Conservation (phyloP, 2,329 filamentous ascomycete species). For the Exophiala viscosa region DNA sequence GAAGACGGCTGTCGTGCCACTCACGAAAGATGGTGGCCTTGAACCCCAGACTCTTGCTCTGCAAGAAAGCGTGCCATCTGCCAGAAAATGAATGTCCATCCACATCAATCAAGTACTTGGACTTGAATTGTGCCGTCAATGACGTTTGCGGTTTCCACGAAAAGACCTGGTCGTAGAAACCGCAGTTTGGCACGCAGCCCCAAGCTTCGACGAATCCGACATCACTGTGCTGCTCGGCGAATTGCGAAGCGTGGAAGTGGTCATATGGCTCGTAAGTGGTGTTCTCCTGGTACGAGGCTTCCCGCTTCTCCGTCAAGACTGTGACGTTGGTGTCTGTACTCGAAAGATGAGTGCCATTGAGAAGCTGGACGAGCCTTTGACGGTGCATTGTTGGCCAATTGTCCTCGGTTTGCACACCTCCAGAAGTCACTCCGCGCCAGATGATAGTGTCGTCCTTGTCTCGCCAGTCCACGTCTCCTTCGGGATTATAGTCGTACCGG, state of each 20-base stretch:
- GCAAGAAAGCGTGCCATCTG: slow-evolving; percentile 43
- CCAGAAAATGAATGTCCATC: slow-evolving; percentile 42
- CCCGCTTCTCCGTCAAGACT: slow-evolving; percentile 31
- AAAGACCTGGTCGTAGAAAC: slow-evolving; percentile 36
- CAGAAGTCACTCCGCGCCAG: slow-evolving; percentile 65
- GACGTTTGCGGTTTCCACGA: slow-evolving; percentile 29
- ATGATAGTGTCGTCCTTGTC: slow-evolving; percentile 55
- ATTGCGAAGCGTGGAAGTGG: slow-evolving; percentile 31
- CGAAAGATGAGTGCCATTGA: slow-evolving; percentile 35
- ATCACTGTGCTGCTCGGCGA: slow-evolving; percentile 36
- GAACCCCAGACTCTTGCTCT: slow-evolving; percentile 46
- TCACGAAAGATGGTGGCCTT: slow-evolving; percentile 54
- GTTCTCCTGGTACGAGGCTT: slow-evolving; percentile 8
- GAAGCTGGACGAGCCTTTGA: slow-evolving; percentile 36
- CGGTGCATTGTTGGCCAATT: slow-evolving; percentile 39
- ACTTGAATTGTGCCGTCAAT: slow-evolving; percentile 36
- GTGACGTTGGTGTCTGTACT: slow-evolving; percentile 27
- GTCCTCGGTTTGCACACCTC: slow-evolving; percentile 51
- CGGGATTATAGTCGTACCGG: slow-evolving; percentile 56
- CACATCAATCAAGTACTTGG: slow-evolving; percentile 38
- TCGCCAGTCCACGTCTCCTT: slow-evolving; percentile 56
- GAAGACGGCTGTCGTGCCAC: slow-evolving; percentile 51
- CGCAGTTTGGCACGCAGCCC: slow-evolving; percentile 38
- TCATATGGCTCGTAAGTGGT: slow-evolving; percentile 30
- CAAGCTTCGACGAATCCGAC: slow-evolving; percentile 37